These are phyloP conservation scores for Malbranchea zuffiana DNA, from an alignment of 2,329 filamentous ascomycete species.

Conservation along the genomic window DNA sequence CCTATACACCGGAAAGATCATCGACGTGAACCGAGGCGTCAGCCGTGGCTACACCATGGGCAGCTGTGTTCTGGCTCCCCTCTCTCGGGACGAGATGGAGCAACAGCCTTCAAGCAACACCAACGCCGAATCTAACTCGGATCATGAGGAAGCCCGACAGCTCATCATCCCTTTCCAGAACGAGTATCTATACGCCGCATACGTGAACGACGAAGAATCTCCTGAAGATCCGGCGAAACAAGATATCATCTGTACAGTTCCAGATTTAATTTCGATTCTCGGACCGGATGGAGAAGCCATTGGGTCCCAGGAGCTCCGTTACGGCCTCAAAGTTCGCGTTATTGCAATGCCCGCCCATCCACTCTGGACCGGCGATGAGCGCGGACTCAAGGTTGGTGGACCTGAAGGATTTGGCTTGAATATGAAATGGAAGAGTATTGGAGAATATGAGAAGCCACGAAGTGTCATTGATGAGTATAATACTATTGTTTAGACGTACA, in stretches of 20 bases:
- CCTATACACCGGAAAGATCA: constrained; percentile 37
- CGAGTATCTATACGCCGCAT: constrained; percentile 21
- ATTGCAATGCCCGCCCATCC: constrained; percentile 42
- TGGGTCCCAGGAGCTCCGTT: constrained; percentile 42
- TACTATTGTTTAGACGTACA: constrained; percentile 1
- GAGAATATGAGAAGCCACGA: constrained; percentile 17
- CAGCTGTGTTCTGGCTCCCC: constrained; percentile 21
- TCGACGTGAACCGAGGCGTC: constrained; percentile 31
- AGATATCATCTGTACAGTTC: constrained; percentile 23
- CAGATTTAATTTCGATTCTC: constrained; percentile 30
- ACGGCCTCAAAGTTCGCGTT: constrained; percentile 42
- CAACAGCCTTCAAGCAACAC: constrained; percentile 5
- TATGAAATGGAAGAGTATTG: constrained; percentile 18
- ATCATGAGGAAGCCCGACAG: constrained; percentile 12
- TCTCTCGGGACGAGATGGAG: constrained; percentile 15
- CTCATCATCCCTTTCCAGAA: constrained; percentile 23
- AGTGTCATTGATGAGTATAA: constrained; percentile 23
- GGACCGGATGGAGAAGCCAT: constrained; percentile 40
- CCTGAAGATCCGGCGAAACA: constrained; percentile 9
- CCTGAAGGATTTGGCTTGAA: constrained; percentile 30
- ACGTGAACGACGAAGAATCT: constrained; percentile 12
- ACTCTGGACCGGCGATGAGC: constrained; percentile 36
- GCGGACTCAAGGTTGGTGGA: constrained; percentile 33
- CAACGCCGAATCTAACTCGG: background rate
- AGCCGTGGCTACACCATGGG: constrained; percentile 33